Conservation (phyloP, 2,329 filamentous ascomycete species). For the Cytospora piceae region DNA sequence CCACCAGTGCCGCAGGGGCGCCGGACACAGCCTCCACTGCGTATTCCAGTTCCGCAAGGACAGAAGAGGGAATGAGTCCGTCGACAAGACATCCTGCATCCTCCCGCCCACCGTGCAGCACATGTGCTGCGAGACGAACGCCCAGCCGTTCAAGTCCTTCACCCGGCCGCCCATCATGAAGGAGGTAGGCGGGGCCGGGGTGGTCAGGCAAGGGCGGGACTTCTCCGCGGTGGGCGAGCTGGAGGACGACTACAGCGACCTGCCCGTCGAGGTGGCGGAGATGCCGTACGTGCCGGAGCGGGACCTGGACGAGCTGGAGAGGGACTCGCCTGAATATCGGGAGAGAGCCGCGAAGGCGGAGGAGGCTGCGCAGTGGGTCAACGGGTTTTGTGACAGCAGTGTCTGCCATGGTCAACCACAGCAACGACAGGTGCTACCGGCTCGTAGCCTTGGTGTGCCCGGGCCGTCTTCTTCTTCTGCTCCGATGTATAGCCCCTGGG, state of each 20-base stretch:
- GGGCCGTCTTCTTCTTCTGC: neutral
- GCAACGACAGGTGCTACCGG: neutral
- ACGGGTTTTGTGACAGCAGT: neutral
- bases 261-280: constrained; percentile 15
- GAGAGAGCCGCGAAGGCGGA: neutral
- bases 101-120: constrained; percentile 23
- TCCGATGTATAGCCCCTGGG: neutral
- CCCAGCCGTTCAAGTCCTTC: constrained; percentile 15
- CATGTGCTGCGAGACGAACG: constrained; percentile 23
- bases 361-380: neutral
- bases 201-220: neutral
- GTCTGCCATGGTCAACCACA: neutral
- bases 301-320: constrained; percentile 20
- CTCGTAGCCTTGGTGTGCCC: neutral
- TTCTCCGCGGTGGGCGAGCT: neutral
- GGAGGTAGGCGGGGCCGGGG: constrained; percentile 4
- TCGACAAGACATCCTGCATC: constrained; percentile 17
- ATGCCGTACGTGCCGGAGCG: constrained; percentile 15
- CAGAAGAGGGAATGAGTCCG: neutral
- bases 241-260: constrained; percentile 8
- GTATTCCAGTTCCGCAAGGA: constrained; percentile 13
- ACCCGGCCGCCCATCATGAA: constrained; percentile 3
- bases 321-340: neutral
- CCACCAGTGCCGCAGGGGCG: constrained; percentile 20
- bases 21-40: constrained; percentile 25